phyloP scores from a whole-genome alignment of 2,329 filamentous ascomycete species.

The Pseudogymnoascus sp. region DNA sequence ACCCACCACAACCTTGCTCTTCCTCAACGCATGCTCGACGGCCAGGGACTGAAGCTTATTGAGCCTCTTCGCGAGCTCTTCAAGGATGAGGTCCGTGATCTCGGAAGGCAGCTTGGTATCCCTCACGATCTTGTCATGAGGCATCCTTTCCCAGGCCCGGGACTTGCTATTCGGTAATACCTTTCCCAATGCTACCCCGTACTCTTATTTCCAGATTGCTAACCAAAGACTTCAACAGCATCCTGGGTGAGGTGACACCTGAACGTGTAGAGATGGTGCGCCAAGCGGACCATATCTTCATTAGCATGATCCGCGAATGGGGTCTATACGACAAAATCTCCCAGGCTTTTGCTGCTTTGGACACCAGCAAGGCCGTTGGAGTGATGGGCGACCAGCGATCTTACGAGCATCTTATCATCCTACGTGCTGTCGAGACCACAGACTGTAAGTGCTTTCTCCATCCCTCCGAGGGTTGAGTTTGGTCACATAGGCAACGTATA shows the following conservation, averaged over 20 bases:
- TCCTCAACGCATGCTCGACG: constrained; percentile 46
- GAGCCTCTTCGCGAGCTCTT: constrained; percentile 74
- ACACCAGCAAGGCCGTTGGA: constrained; percentile 58
- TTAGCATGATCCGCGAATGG: constrained; percentile 63
- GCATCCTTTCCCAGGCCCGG: constrained; percentile 60
- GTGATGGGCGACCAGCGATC: constrained; percentile 65
- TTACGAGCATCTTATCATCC: constrained; percentile 53
- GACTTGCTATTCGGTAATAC: constrained; percentile 14
- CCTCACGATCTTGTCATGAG: constrained; percentile 68
- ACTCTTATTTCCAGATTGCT: constrained; percentile 9
- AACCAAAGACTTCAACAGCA: constrained; percentile 41
- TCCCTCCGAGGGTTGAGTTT: neutral
- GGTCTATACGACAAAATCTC: constrained; percentile 66
- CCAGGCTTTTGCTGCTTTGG: constrained; percentile 62
- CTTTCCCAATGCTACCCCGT: neutral
- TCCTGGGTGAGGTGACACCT: constrained; percentile 75
- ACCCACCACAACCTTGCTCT: constrained; percentile 66
- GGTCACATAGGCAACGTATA: constrained; percentile 54
- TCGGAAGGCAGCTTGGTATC: constrained; percentile 64
- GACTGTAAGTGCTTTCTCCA: constrained; percentile 25
- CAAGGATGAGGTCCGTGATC: constrained; percentile 70
- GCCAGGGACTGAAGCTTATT: constrained; percentile 55
- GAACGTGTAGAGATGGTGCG: constrained; percentile 72
- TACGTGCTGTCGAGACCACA: constrained; percentile 53
- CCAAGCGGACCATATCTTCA: constrained; percentile 73